Percentiles rank a stretch among this genome's conserved stretches.
Conservation (phyloP, 208 protist species). For the Acanthamoeba quina region DNA sequence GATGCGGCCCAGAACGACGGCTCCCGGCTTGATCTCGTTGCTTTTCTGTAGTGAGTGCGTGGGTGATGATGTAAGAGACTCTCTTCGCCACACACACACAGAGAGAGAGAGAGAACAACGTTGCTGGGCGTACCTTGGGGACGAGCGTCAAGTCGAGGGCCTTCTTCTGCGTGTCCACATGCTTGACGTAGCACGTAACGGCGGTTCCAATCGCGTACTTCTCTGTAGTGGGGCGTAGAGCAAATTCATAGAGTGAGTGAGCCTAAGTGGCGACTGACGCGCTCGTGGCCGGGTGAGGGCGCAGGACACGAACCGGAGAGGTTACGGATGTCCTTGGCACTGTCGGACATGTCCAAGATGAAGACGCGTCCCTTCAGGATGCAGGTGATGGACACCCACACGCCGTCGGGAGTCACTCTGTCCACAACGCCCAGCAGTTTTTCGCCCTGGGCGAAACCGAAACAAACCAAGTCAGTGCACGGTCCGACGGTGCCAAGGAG, state of each 20-base stretch:
- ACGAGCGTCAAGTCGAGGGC: slow-evolving; percentile 38
- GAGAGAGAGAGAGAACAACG: not conserved
- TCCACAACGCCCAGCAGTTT: slow-evolving; percentile 67
- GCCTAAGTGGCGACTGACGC: not conserved
- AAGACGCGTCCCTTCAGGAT: slow-evolving; percentile 62
- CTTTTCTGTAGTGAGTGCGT: slow-evolving; percentile 16
- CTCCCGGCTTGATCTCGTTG: not conserved
- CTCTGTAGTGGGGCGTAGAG: not conserved
- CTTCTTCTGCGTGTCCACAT: slow-evolving; percentile 34
- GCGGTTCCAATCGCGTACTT: slow-evolving; percentile 61
- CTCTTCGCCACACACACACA: not conserved
- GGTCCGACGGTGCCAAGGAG: no score
- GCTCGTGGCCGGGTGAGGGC: no score
- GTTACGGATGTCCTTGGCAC: not conserved
- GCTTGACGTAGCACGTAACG: slow-evolving; percentile 69
- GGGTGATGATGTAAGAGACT: not conserved
- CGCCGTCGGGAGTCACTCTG: slow-evolving; percentile 13
- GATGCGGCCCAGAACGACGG: slow-evolving; percentile 32
- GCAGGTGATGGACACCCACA: slow-evolving; percentile 64
- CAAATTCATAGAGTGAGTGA: not conserved
- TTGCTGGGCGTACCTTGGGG: not conserved
- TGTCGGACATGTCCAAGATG: slow-evolving; percentile 67
- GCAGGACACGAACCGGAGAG: slow-evolving; percentile 3
- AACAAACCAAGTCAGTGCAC: no score
- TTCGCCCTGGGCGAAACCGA: not conserved